phyloP scores from a whole-genome alignment of 306 rosid genomes.

The Pueraria montana region DNA sequence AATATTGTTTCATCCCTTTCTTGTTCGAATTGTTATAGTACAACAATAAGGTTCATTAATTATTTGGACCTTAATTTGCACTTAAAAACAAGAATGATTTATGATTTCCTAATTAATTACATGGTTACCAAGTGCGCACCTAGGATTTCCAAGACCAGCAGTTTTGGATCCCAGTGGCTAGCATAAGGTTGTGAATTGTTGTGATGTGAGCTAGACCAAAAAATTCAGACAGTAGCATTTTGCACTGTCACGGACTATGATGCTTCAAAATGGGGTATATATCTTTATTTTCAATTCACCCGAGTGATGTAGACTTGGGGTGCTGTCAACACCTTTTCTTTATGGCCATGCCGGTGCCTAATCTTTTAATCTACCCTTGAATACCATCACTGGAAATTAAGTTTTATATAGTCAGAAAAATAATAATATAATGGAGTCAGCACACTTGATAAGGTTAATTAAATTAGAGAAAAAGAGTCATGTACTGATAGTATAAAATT shows the following conservation, averaged over 20 bases:
- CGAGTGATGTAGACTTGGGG: neutral
- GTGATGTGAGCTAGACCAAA: neutral
- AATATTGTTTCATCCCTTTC: neutral
- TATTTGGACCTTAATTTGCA: neutral
- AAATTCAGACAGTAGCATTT: neutral
- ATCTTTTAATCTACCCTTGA: neutral
- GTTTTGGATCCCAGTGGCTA: constrained; percentile 5
- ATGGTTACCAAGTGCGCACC: neutral
- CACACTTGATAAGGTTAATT: too few species aligned
- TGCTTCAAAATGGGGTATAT: neutral
- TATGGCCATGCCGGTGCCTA: neutral
- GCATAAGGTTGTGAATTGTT: neutral
- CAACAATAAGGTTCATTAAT: neutral
- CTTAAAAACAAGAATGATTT: neutral
- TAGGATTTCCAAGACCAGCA: neutral
- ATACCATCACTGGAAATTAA: neutral
- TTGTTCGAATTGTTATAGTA: neutral
- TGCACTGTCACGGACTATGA: neutral
- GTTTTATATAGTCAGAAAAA: neutral
- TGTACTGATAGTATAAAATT: too few species aligned
- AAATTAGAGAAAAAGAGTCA: too few species aligned
- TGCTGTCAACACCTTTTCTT: neutral
- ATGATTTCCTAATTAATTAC: neutral
- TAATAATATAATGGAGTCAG: neutral
- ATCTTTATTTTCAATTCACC: neutral